Evolutionary conservation across 2,329 filamentous ascomycete species (phyloP), one percentile per base, ranked within the genome.

Genomic region (Talaromyces atroroseus): DNA sequence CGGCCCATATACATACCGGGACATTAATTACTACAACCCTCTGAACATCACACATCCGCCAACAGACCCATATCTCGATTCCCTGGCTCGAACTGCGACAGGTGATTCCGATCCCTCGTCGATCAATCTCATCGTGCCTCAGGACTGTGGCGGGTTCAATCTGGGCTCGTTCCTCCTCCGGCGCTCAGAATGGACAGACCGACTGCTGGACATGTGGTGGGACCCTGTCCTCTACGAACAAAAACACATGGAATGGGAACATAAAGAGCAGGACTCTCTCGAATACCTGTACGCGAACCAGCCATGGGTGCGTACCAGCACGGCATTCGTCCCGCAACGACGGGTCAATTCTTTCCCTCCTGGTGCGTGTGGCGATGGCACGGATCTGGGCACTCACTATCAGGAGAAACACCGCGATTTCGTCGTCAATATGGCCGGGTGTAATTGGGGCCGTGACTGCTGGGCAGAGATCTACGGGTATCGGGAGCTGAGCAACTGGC

Each of bases 401-500:
- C 81, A 88, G 63, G 80, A 94, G 72, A 80, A 83, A 44, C 91
- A 95, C 58, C 84, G 90, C 26, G 94, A 99, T 71, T 96, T 99
- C 67, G 65, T 97, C 48, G 92, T 99, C 66, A 99, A 96, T 73
- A 97, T 99, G 92, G 94, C 94, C 5, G 94, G 94, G 3, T 99
- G 94, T 71, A 88, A 96, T 72, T 97, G 90, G 88, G 92, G 92
- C 3, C 84, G 94, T 50, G 92, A 99, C 75, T 99, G 94, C 72
- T 97, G 92, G 92, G 87, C 87, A 38, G 94, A 99, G 75, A 96
- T 99, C 85, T 96, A 96, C 76, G 87, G 88, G 71, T 99, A 91
- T 76, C 88, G 92, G 52, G 86, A 96, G 71, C 81, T 95, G 67
- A 95, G 90, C 77, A 92, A 95, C 71, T 86, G 85, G 73, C 81